Base-by-base conservation (phyloP, 2,329 filamentous ascomycete species). In the Nannizziopsis barbatae region DNA sequence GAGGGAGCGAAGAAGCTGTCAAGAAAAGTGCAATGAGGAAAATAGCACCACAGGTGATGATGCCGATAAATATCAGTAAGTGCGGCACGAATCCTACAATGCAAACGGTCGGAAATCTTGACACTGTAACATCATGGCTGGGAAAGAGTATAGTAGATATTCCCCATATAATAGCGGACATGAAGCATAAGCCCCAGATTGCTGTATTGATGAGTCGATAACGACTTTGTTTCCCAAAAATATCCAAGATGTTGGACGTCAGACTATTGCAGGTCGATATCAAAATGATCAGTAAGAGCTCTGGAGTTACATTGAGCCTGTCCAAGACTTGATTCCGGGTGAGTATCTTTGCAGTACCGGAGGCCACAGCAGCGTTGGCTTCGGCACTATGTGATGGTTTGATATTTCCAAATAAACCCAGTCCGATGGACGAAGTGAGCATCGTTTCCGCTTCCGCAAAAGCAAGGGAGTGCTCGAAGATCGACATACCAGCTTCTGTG, bases 21-120 rank as follows among this genome's bases (percentile, higher is more conserved):
- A 95, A 73, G 0, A 82, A 50, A 22, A 96, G 70, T 2, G 90
- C 89, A 17, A 92, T 58, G 0, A 69, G 69, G 62, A 96, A 96
- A 42, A 98, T 93, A 6, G 73, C 60, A 2, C 78, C 73, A 61
- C 92, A 96, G 12, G 83, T 69, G 4, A 79, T 51, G 41, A 95
- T 95, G 0, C 90, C 92, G 6, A 76, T 58, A 1, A 96, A 67
- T 10, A 96, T 86, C 18, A 95, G 71, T n/a, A 96, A 74, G 64
- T 96, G 90, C 1, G 92, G 92, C 32, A 96, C 84, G 62, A 96
- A 95, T 0, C 90, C 87, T 27, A 96, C 84, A 50, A 96, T 88
- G 59, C 86, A 95, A 36, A 96, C 88, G 0, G 89, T 95, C 2
- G 92, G 92, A 55, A 94, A 95, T 52, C 86, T 79, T 37, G 95